Base-by-base conservation (phyloP, 805 yeast species). In the Helenozyma baotianmanensis region DNA sequence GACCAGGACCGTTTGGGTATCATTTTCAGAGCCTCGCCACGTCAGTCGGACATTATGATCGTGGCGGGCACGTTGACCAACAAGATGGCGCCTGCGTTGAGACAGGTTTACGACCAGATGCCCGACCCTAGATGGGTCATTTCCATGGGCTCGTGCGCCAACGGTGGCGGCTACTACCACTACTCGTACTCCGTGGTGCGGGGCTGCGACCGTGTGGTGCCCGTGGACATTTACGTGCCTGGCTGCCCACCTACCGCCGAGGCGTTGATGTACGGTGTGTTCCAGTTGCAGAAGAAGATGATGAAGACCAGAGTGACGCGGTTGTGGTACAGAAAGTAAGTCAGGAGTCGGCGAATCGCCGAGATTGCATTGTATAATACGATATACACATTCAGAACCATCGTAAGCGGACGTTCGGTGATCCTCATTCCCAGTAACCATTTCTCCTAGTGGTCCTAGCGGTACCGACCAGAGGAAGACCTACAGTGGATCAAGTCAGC, bases 121-220 rank as follows among this genome's bases (percentile, higher is more conserved):
- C 87, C 95, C 22, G 92, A 82, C 49, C 95, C 95, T 29, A 78
- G 89, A 64, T 85, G 95, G 95, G 95, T 86, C 32, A 85, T 85
- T 50, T 82, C 92, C 36, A 85, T 85, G 95, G 95, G 95, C 30
- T 81, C 90, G 6, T 85, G 95, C 66, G 95, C 95, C 43, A 85
- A 85, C 57, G 95, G 95, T 42, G 95, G 95, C 40, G 95, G 95
- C 21, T 85, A 85, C 64, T 85, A 85, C 66, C 95, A 85, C 61
- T 85, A 85, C 63, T 82, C 92, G 9, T 85, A 85, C 64, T 75
- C 88, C 25, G 95, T 86, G 16, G 94, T 86, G 14, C 73, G 95
- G 56, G 95, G 95, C 30, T 87, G 92, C 53, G 95, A 85, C 68
- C 69, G 95, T 54, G 71, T 85, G 36, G 80, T 86, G 27, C 95